A percentile compares a stretch with the other conserved stretches of the same genome.
phyloP scores from a whole-genome alignment of 2,329 filamentous ascomycete species.

The Colletotrichum viniferum region DNA sequence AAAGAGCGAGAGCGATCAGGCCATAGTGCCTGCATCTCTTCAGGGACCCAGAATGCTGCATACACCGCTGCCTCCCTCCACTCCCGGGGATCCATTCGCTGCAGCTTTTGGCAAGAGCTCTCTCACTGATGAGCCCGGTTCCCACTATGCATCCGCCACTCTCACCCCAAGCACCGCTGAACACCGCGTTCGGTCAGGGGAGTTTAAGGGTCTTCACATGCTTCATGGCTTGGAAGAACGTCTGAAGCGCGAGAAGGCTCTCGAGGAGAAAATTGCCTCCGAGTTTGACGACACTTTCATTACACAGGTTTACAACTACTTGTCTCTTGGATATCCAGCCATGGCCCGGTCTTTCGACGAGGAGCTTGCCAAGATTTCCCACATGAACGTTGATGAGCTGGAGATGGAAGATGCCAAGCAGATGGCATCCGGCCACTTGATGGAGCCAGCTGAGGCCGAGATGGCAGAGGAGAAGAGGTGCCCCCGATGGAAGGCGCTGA shows the following conservation, averaged over 20 bases:
- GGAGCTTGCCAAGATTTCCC: constrained; percentile 82
- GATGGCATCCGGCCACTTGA: constrained; percentile 75
- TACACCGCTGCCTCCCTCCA: constrained; percentile 49
- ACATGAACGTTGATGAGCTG: constrained; percentile 71
- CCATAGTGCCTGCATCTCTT: constrained; percentile 45
- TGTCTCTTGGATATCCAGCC: constrained; percentile 89
- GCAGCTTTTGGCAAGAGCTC: constrained; percentile 41
- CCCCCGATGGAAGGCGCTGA: constrained; percentile 82
- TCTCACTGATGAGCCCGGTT: constrained; percentile 45
- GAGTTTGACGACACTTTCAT: constrained; percentile 88
- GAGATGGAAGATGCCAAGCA: constrained; percentile 69
- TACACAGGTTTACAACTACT: constrained; percentile 96
- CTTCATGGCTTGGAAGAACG: constrained; percentile 57
- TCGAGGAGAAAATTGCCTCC: constrained; percentile 55
- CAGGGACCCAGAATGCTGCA: constrained; percentile 54
- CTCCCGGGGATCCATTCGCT: constrained; percentile 48
- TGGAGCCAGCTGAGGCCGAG: constrained; percentile 52
- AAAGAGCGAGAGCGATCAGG: constrained; percentile 34
- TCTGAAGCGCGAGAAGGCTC: constrained; percentile 52
- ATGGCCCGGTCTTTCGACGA: constrained; percentile 83
- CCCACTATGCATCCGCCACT: constrained; percentile 28
- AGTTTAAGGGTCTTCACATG: constrained; percentile 51
- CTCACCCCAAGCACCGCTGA: constrained; percentile 27
- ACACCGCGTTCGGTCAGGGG: constrained; percentile 30
- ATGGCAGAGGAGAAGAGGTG: constrained; percentile 56